Percentiles rank a stretch among this genome's conserved stretches.
Evolutionary conservation across 805 yeast species (phyloP).

Genomic region (Candida schatavii): DNA sequence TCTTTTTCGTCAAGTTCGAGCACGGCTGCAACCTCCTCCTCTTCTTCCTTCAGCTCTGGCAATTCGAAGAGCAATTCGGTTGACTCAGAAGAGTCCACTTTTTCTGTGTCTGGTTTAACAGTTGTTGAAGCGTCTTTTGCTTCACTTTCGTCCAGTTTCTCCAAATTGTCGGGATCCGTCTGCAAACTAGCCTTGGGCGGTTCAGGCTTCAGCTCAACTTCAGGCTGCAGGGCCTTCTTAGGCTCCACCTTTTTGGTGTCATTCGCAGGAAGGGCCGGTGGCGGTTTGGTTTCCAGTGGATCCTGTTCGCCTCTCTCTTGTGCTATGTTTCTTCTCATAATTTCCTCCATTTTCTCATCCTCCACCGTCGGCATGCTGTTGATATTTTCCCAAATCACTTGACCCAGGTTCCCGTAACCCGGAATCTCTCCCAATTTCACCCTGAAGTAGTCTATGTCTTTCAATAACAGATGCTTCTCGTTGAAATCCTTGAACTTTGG

Average conservation of each 20-base stretch:
- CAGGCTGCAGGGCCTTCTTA: neutral
- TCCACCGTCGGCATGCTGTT: constrained; percentile 51
- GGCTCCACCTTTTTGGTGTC: neutral
- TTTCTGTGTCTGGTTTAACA: neutral
- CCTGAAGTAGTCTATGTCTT: constrained; percentile 62
- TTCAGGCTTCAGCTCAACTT: too few relatives aligned
- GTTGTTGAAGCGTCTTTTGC: too few relatives aligned
- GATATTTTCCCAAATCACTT: constrained; percentile 59
- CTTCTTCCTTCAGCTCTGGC: neutral
- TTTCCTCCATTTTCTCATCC: constrained; percentile 45
- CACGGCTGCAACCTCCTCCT: neutral
- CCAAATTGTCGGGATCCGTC: too few relatives aligned
- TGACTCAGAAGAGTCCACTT: neutral
- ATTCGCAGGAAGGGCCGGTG: neutral
- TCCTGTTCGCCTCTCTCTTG: constrained; percentile 14
- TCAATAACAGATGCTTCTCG: constrained; percentile 53
- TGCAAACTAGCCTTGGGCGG: too few relatives aligned
- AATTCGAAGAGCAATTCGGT: neutral
- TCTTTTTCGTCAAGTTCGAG: neutral
- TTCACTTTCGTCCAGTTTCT: neutral
- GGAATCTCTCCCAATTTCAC: constrained; percentile 57
- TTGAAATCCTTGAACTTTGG: constrained; percentile 48
- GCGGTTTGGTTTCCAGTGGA: constrained; percentile 5
- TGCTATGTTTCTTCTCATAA: constrained; percentile 40
- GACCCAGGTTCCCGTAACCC: constrained; percentile 62